A percentile compares a stretch with the other conserved stretches of the same genome.
phyloP scores from a whole-genome alignment of 1,139 yeast species.

The Geotrichum aggregatum region DNA sequence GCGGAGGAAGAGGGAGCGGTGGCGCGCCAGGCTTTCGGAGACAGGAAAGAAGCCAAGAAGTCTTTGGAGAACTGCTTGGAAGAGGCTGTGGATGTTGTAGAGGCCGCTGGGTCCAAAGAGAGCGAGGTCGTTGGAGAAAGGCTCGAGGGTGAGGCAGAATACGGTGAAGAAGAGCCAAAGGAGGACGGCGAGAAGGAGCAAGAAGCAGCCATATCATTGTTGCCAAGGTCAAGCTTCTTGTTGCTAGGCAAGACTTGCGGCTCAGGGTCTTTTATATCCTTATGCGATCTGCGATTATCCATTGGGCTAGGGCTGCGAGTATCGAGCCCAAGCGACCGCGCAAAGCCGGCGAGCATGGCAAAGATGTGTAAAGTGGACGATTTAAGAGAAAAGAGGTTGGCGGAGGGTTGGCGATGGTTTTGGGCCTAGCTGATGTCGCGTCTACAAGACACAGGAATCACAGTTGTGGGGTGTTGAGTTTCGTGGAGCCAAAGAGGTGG shows the following conservation, averaged over 20 bases:
- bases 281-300: not conserved
- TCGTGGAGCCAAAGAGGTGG: too few species aligned
- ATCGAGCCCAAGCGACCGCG: constrained; percentile 14
- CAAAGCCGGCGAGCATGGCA: constrained; percentile 12
- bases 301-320: constrained; percentile 6
- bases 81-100: too few species aligned
- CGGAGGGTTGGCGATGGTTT: not conserved
- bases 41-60: constrained; percentile 3
- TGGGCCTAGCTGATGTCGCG: too few species aligned
- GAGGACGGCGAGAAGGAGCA: not conserved
- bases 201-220: constrained; percentile 1
- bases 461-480: too few species aligned
- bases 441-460: too few species aligned
- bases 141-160: constrained; percentile 1
- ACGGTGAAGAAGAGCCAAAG: not conserved
- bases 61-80: too few species aligned
- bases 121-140: constrained; percentile 15
- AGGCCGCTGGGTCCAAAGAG: constrained; percentile 9
- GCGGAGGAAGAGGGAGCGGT: too few species aligned
- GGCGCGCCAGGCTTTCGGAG: constrained; percentile 18
- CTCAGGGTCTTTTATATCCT: not conserved
- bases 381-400: not conserved
- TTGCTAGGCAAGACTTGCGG: not conserved
- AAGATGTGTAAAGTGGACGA: not conserved
- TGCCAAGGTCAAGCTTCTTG: not conserved